These are phyloP conservation scores for Blastocystis sp. DNA, from an alignment of 352 stramenopile genomes.

Conservation along the genomic window DNA sequence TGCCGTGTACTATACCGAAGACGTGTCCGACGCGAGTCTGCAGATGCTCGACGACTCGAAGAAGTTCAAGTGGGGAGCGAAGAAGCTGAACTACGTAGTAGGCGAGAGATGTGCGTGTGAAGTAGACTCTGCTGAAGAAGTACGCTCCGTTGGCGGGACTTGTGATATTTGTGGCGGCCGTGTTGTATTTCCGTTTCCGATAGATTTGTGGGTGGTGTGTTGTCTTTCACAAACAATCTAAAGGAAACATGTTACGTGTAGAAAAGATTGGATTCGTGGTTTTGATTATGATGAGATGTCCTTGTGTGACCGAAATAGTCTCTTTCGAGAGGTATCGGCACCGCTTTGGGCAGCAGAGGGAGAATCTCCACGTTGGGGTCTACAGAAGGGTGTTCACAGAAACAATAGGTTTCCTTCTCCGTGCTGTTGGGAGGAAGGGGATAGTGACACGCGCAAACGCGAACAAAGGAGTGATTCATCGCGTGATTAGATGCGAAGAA, in stretches of 20 bases:
- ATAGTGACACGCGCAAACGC: too few species aligned
- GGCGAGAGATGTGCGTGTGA: neutral
- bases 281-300: too few species aligned
- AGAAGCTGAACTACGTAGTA: conserved; percentile 57
- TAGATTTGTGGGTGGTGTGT: neutral
- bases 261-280: neutral
- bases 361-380: neutral
- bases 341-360: neutral
- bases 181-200: conserved; percentile 49
- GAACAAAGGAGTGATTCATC: neutral
- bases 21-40: neutral
- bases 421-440: too few species aligned
- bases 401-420: neutral
- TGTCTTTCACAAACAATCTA: neutral
- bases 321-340: too few species aligned
- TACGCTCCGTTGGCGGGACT: conserved; percentile 13
- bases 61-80: conserved; percentile 56
- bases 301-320: too few species aligned
- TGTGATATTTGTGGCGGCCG: conserved; percentile 6
- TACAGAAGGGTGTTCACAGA: neutral
- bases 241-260: neutral
- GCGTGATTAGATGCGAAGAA: neutral
- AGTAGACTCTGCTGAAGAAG: conserved; percentile 42
- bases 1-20: neutral
- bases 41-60: conserved; percentile 50